A percentile compares a stretch with the other conserved stretches of the same genome.
phyloP scores from a whole-genome alignment of 352 stramenopile genomes.

The Blastocystis sp. region DNA sequence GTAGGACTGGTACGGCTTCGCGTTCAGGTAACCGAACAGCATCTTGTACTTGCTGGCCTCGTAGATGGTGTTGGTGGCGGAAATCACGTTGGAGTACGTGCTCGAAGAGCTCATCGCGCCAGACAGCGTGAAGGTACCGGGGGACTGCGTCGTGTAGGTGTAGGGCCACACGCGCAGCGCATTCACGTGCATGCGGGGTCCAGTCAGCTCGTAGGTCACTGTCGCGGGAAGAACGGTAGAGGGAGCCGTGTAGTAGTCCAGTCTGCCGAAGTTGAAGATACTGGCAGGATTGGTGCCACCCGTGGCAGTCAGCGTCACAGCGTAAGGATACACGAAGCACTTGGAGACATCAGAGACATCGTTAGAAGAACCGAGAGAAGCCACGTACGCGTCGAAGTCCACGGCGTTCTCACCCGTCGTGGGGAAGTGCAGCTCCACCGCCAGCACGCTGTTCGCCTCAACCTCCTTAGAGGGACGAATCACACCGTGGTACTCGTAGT shows the following conservation, averaged over 20 bases:
- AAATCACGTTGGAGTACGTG: not conserved
- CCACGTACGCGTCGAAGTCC: conserved; percentile 25
- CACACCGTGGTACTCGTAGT: conserved; percentile 9
- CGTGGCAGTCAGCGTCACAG: no score
- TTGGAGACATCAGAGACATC: not conserved
- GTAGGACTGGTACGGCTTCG: conserved; percentile 2
- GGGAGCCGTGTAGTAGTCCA: no score
- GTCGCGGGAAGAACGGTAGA: not conserved
- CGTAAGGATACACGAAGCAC: no score
- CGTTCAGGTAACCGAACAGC: conserved; percentile 10
- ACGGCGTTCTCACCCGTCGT: not conserved
- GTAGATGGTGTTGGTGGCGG: not conserved
- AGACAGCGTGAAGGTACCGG: not conserved
- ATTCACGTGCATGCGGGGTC: not conserved
- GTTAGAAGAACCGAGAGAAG: not conserved
- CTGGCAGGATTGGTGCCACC: no score
- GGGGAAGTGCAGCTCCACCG: conserved; percentile 21
- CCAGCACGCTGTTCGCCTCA: not conserved
- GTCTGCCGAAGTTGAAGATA: no score
- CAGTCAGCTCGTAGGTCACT: conserved; percentile 2
- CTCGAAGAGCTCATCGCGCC: not conserved
- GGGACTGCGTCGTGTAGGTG: not conserved
- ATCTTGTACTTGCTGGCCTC: no score
- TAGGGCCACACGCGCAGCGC: conserved; percentile 2
- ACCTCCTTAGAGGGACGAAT: conserved; percentile 11